Conservation (phyloP, 2,329 filamentous ascomycete species). For the Pyrenophora teres region DNA sequence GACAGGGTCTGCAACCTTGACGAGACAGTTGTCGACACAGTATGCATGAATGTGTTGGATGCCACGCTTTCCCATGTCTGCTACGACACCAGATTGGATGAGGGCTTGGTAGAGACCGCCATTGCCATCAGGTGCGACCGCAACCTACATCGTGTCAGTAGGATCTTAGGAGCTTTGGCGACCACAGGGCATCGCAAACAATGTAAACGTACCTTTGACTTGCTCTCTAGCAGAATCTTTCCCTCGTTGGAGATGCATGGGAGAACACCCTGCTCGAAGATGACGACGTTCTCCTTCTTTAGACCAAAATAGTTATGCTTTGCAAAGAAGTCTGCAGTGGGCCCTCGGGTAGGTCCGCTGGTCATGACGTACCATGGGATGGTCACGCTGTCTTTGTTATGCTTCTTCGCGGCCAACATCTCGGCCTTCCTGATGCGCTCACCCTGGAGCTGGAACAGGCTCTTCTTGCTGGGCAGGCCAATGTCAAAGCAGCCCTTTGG, state of each 20-base stretch:
- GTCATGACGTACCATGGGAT: conserved; percentile 99
- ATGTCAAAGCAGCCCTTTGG: conserved; percentile 99
- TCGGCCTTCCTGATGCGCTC: conserved; percentile 91
- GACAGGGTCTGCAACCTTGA: conserved; percentile 94
- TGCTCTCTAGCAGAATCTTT: conserved; percentile 92
- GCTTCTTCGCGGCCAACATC: conserved; percentile 74
- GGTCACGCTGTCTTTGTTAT: conserved; percentile 61
- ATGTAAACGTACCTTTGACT: conserved; percentile 67
- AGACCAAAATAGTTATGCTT: conserved; percentile 91
- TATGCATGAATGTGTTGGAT: conserved; percentile 96
- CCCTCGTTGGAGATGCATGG: conserved; percentile 97
- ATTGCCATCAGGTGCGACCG: conserved; percentile 95
- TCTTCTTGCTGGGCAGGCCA: conserved; percentile 88
- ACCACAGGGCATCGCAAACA: no score
- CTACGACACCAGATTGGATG: conserved; percentile 75
- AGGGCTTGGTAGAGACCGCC: conserved; percentile 95
- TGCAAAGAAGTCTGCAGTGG: conserved; percentile 92
- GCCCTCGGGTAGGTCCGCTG: conserved; percentile 86
- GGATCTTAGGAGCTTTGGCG: background rate
- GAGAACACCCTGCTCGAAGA: conserved; percentile 96
- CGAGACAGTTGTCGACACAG: conserved; percentile 99
- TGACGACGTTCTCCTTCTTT: conserved; percentile 79
- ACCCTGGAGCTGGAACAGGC: conserved; percentile 95
- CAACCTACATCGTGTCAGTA: conserved; percentile 59
- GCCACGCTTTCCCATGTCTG: conserved; percentile 85